Percentiles rank a stretch among this genome's conserved stretches.
Evolutionary conservation across 2,329 filamentous ascomycete genomes (phyloP).

Genomic region (Diplodia sapinea): DNA sequence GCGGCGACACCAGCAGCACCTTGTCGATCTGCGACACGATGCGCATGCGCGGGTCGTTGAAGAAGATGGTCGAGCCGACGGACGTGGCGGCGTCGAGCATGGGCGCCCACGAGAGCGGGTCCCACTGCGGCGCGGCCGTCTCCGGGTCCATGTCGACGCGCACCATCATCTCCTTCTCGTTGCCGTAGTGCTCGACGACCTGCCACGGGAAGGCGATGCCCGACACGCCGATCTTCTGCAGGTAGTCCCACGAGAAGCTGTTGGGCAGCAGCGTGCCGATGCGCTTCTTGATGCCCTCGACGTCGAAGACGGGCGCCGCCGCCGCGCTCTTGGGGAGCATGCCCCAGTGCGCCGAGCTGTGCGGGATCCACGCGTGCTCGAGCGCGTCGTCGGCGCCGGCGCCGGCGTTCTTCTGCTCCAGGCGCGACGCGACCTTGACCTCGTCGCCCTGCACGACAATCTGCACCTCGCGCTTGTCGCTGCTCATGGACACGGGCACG

Average conservation of each 20-base stretch:
- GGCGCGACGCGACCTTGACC: conserved; percentile 45
- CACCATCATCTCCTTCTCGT: conserved; percentile 50
- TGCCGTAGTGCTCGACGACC: conserved; percentile 49
- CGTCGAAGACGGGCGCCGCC: conserved; percentile 35
- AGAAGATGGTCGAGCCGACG: conserved; percentile 51
- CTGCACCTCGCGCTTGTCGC: conserved; percentile 46
- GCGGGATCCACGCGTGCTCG: conserved; percentile 44
- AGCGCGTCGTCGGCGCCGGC: conserved; percentile 1
- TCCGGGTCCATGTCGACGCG: conserved; percentile 46
- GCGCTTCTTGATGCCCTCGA: conserved; percentile 39
- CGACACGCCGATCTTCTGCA: conserved; percentile 49
- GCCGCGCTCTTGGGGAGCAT: background rate
- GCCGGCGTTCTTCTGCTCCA: conserved; percentile 32
- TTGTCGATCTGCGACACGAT: conserved; percentile 46
- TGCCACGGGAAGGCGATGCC: conserved; percentile 53
- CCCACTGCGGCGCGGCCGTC: conserved; percentile 37
- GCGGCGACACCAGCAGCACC: conserved; percentile 37
- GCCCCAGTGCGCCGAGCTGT: conserved; percentile 38
- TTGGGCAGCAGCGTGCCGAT: conserved; percentile 39
- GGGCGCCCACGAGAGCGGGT: conserved; percentile 47
- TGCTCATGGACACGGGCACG: conserved; percentile 47
- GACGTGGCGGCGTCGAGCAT: conserved; percentile 53
- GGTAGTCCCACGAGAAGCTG: conserved; percentile 49
- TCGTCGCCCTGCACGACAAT: conserved; percentile 43
- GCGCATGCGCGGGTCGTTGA: conserved; percentile 45